Evolutionary conservation across 2,329 filamentous ascomycete species (phyloP).

Genomic region (Verticillium longisporum): DNA sequence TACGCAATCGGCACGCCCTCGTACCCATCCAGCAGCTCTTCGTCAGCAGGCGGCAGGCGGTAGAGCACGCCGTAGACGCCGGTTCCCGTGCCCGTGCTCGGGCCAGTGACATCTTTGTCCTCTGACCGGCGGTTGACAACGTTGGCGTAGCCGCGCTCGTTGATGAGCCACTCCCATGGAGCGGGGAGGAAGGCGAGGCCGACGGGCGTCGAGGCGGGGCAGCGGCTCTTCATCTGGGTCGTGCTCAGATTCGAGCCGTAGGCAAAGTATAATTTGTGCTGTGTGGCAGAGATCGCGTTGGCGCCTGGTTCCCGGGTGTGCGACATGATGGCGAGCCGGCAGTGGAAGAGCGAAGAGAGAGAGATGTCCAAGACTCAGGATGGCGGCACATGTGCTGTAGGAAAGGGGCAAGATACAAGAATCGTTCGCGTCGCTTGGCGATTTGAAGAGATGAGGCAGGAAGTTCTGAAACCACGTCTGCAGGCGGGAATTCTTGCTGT

Average conservation of each 20-base stretch:
- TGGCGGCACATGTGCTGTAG: background rate
- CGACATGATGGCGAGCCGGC: background rate
- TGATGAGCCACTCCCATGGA: conserved; percentile 60
- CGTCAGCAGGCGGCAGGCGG: conserved; percentile 40
- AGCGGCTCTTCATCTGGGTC: conserved; percentile 57
- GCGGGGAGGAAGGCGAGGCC: conserved; percentile 47
- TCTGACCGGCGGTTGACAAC: conserved; percentile 34
- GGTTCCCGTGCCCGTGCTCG: background rate
- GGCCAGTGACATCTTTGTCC: background rate
- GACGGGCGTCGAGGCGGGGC: conserved; percentile 47
- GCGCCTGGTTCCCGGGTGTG: background rate
- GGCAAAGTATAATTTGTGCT: conserved; percentile 54
- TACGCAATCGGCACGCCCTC: conserved; percentile 60
- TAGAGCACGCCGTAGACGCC: conserved; percentile 55
- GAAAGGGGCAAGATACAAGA: background rate
- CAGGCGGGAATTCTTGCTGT: background rate
- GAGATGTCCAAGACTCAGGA: no score
- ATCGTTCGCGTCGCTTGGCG: no score
- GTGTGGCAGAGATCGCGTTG: background rate
- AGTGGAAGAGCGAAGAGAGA: no score
- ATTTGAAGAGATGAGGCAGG: no score
- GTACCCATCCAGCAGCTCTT: conserved; percentile 42
- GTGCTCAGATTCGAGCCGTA: conserved; percentile 66
- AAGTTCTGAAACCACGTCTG: background rate
- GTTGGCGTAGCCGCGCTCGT: conserved; percentile 61